Percentiles rank a stretch among this genome's conserved stretches.
phyloP scores from a whole-genome alignment of 345 rosid genomes.

The Populus simonii region DNA sequence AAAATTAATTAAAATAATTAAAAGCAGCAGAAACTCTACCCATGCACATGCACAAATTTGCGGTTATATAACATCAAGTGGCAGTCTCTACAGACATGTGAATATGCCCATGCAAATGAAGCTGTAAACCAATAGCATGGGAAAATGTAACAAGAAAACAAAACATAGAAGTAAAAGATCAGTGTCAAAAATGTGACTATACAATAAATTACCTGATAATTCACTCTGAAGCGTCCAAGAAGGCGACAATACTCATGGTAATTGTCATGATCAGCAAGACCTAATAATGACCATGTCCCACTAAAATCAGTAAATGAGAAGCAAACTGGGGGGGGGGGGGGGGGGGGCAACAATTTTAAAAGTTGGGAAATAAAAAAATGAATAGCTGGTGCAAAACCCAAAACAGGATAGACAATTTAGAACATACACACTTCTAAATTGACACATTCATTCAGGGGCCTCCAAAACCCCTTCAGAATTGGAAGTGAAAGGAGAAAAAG shows the following conservation, averaged over 20 bases:
- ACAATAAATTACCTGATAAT: constrained; percentile 68
- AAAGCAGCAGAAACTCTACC: background rate
- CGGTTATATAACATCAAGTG: background rate
- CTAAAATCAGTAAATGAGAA: constrained; percentile 2
- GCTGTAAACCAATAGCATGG: background rate
- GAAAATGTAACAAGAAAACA: background rate
- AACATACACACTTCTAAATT: background rate
- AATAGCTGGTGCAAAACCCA: background rate
- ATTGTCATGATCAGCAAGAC: constrained; percentile 99
- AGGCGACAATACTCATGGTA: constrained; percentile 99
- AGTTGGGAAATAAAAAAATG: background rate
- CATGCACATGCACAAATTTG: background rate
- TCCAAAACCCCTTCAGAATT: background rate
- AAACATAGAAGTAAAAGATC: background rate
- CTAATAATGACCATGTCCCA: constrained; percentile 37
- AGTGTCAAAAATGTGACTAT: background rate
- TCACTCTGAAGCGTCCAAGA: constrained; percentile 93
- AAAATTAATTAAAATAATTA: too few species aligned
- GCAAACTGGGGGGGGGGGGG: background rate
- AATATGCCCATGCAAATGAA: background rate
- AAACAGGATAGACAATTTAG: background rate
- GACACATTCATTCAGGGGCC: background rate
- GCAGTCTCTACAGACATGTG: background rate
- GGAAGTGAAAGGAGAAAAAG: background rate
- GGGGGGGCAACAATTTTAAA: background rate